phyloP scores from a whole-genome alignment of 1,284 basidiomycete genomes.

The Coniferiporia weirii region DNA sequence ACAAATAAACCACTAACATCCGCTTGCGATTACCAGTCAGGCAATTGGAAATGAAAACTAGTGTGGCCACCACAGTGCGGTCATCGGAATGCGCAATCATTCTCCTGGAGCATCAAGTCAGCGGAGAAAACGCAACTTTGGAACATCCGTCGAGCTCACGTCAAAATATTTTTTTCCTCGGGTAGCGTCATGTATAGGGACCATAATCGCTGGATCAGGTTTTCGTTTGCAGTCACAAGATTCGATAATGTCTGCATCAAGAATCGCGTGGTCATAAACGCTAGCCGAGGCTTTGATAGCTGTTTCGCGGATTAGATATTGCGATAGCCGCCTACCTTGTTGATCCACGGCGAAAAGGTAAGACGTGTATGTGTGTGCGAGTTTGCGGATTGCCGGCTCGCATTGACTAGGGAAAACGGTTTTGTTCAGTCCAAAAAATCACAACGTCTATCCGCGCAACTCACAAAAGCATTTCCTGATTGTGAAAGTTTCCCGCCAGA shows the following conservation, averaged over 20 bases:
- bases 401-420: slow-evolving; percentile 33
- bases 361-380: slow-evolving; percentile 66
- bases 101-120: slow-evolving; percentile 44
- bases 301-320: neutral
- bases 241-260: slow-evolving; percentile 70
- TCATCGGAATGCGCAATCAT: slow-evolving; percentile 64
- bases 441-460: slow-evolving; percentile 25
- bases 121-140: neutral
- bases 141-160: slow-evolving; percentile 42
- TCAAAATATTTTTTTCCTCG: slow-evolving; percentile 68
- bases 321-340: slow-evolving; percentile 38
- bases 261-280: slow-evolving; percentile 49
- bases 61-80: slow-evolving; percentile 52
- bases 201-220: slow-evolving; percentile 54
- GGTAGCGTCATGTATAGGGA: slow-evolving; percentile 56
- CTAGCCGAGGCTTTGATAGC: slow-evolving; percentile 32
- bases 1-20: slow-evolving; percentile 42
- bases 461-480: slow-evolving; percentile 65
- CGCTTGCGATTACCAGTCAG: slow-evolving; percentile 48
- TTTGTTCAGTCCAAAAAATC: slow-evolving; percentile 8
- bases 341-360: slow-evolving; percentile 54
- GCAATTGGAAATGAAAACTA: slow-evolving; percentile 73
- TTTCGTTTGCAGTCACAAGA: slow-evolving; percentile 63
- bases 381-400: slow-evolving; percentile 50
- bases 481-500: slow-evolving; percentile 58